These are phyloP conservation scores for Talaromyces marneffei DNA, from an alignment of 2,329 filamentous ascomycete species.

Conservation along the genomic window DNA sequence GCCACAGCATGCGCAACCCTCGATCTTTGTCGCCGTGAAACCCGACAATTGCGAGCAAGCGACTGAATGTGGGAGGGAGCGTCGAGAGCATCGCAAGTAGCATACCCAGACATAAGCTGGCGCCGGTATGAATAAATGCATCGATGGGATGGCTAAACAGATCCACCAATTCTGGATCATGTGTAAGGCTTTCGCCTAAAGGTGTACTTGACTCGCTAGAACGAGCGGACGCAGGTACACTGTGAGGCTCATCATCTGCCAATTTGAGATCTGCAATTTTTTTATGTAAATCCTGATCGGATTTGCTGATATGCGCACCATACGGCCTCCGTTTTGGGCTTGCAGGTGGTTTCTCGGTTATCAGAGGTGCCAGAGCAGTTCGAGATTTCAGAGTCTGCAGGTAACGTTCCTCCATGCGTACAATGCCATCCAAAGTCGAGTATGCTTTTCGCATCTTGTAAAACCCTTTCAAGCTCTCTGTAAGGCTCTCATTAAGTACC, in stretches of 20 bases:
- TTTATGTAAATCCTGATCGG: conserved; percentile 12
- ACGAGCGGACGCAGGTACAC: conserved; percentile 14
- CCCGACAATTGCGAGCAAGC: conserved; percentile 78
- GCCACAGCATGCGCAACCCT: conserved; percentile 83
- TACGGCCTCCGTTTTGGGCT: conserved; percentile 11
- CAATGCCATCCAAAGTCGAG: conserved; percentile 70
- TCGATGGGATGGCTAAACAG: conserved; percentile 69
- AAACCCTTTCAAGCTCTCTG: conserved; percentile 85
- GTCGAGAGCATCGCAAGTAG: conserved; percentile 84
- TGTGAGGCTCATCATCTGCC: conserved; percentile 17
- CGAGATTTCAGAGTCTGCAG: conserved; percentile 26
- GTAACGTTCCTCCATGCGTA: conserved; percentile 65
- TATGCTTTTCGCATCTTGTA: conserved; percentile 90
- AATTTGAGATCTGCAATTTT: conserved; percentile 23
- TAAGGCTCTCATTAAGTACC: conserved; percentile 86
- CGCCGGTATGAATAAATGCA: conserved; percentile 80
- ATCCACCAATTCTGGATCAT: conserved; percentile 55
- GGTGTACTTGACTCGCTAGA: conserved; percentile 20
- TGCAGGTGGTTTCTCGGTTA: conserved; percentile 15
- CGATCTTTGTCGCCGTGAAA: conserved; percentile 82
- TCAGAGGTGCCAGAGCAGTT: conserved; percentile 14
- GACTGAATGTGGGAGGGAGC: conserved; percentile 84
- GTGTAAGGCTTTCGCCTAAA: conserved; percentile 30
- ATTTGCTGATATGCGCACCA: conserved; percentile 16
- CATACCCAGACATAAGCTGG: conserved; percentile 83